These are phyloP conservation scores for Sporothrix mexicana DNA, from an alignment of 2,329 filamentous ascomycete species.

Conservation along the genomic window DNA sequence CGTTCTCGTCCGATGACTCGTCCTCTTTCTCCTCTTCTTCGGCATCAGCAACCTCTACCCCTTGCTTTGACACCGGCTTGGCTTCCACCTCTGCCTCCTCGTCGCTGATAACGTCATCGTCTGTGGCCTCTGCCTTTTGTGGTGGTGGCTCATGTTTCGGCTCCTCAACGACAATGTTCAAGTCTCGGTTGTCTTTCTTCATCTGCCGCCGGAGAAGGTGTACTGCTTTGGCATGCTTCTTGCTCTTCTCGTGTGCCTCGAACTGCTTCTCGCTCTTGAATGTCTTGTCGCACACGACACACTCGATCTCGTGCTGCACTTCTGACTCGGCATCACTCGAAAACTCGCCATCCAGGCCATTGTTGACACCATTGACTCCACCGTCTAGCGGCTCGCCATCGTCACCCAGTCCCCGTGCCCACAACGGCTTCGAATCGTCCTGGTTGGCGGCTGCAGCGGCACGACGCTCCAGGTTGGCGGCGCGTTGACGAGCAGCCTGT, in stretches of 20 bases:
- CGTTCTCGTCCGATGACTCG: constrained; percentile 38
- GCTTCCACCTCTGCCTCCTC: constrained; percentile 26
- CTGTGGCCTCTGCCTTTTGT: not conserved
- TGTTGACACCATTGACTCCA: constrained; percentile 48
- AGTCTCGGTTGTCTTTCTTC: constrained; percentile 74
- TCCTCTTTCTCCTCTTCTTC: constrained; percentile 36
- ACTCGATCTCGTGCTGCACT: constrained; percentile 67
- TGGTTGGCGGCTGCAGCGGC: constrained; percentile 49
- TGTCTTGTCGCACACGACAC: constrained; percentile 75
- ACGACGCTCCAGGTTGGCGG: constrained; percentile 78
- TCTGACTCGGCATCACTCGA: constrained; percentile 63
- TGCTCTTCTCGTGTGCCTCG: constrained; percentile 91
- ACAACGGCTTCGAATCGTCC: constrained; percentile 71
- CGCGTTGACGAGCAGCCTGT: constrained; percentile 82
- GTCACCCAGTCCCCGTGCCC: constrained; percentile 68
- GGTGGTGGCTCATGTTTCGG: constrained; percentile 5
- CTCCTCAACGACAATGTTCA: constrained; percentile 52
- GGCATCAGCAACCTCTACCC: not conserved
- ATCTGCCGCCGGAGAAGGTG: constrained; percentile 81
- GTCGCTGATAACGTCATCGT: not conserved
- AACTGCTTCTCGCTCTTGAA: constrained; percentile 95
- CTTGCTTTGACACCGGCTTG: constrained; percentile 16
- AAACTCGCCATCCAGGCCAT: constrained; percentile 51
- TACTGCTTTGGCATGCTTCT: constrained; percentile 89
- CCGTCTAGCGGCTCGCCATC: constrained; percentile 60